A percentile compares a stretch with the other conserved stretches of the same genome.
Conservation (phyloP, 1,284 basidiomycete species). For the Boletus mariae region DNA sequence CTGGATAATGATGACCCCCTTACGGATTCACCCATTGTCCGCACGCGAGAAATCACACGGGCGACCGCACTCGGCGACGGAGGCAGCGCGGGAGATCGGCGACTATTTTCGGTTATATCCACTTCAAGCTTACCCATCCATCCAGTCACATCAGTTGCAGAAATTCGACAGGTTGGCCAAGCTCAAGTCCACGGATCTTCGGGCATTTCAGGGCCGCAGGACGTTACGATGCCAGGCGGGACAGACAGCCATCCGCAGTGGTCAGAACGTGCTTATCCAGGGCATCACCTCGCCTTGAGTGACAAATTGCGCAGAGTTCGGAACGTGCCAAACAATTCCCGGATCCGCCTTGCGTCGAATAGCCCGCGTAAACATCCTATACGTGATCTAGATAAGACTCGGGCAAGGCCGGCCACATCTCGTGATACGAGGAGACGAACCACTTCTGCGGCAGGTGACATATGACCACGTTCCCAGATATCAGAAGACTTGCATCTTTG, state of each 20-base stretch:
- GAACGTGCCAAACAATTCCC: conserved; percentile 11
- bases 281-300: background rate
- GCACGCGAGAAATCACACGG: conserved; percentile 8
- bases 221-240: conserved; percentile 7
- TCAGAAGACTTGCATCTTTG: conserved; percentile 6
- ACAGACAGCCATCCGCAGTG: conserved; percentile 7
- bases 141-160: conserved; percentile 11
- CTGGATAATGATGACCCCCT: conserved; percentile 5
- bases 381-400: conserved; percentile 23
- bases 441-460: conserved; percentile 32
- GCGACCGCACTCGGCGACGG: conserved; percentile 7
- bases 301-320: conserved; percentile 10
- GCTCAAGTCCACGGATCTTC: conserved; percentile 25
- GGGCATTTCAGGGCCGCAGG: conserved; percentile 24
- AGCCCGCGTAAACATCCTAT: conserved; percentile 20
- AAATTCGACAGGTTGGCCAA: conserved; percentile 7
- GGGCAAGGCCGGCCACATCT: conserved; percentile 21
- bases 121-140: conserved; percentile 4
- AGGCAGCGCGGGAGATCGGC: conserved; percentile 12
- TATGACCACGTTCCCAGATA: conserved; percentile 17
- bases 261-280: conserved; percentile 7
- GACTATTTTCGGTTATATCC: conserved; percentile 4
- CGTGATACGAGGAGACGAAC: conserved; percentile 31
- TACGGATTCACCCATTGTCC: conserved; percentile 29
- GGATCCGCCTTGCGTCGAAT: conserved; percentile 15